Base-by-base conservation (phyloP, 1,284 basidiomycete genomes). In the Afroboletus lepidellus region DNA sequence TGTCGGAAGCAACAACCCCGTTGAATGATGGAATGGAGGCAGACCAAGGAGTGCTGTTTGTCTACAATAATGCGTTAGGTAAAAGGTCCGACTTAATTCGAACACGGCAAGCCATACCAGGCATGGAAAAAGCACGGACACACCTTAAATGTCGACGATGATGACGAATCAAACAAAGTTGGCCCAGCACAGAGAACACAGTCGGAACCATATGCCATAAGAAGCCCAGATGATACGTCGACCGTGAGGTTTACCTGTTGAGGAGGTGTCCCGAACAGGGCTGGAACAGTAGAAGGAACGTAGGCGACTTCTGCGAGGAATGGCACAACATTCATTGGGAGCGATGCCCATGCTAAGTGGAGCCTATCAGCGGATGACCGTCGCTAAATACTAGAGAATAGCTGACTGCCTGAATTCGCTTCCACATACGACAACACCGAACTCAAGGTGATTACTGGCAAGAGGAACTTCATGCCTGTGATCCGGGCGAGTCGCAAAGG, bases 141-240 rank as follows among this genome's bases (percentile, higher is more conserved):
- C 20, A 69, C 67, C 57, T 63, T 30, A 30, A 51, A 65, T 3
- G 64, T 63, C 12, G 67, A 61, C 4, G 67, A 69, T 25, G 65
- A 23, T 8, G 57, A 48, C 5, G 55, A 46, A 46, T 67, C 64
- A 32, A 63, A 67, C 16, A 55, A 32, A 8, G 44, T 50, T 20
- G 48, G 15, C 13, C 66, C 65, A 41, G 62, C 45, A n/a, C 65
- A 67, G 37, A 69, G 57, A 15, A 70, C 44, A 38, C 65, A 67
- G 32, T 69, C 56, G 3, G 54, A 49, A 4, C 30, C 39, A 36
- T 64, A 69, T n/a, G 57, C 48, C 7, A 48, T 53, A 25, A 66
- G 48, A 39, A 30, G 4, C 5, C 45, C 53, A 0, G 52, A 20
- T 25, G 51, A 41, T 3, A 66, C 18, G 21, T 53, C 48, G 27